phyloP scores from a whole-genome alignment of 768 basidiomycete genomes.

The Cystobasidium ongulense region DNA sequence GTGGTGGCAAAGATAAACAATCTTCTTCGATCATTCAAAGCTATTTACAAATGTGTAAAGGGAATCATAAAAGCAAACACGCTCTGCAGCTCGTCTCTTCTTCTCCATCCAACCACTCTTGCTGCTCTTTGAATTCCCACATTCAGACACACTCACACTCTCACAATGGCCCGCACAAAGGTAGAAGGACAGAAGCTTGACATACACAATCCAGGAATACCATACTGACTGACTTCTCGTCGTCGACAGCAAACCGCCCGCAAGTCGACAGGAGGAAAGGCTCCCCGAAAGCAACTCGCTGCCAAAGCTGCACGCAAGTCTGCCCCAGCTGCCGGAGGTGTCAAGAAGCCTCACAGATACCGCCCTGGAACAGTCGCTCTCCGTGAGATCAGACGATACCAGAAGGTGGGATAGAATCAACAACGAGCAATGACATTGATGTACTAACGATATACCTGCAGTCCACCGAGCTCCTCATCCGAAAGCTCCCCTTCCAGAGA shows the following conservation, averaged over 20 bases:
- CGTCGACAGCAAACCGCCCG: slow-evolving; percentile 34
- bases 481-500: slow-evolving; percentile 53
- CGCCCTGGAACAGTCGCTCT: slow-evolving; percentile 55
- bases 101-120: not conserved
- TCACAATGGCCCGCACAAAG: slow-evolving; percentile 48
- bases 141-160: not conserved
- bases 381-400: slow-evolving; percentile 50
- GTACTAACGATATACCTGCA: too few relatives aligned
- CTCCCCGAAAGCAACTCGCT: slow-evolving; percentile 49
- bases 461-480: slow-evolving; percentile 46
- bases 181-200: not conserved
- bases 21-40: too few relatives aligned
- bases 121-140: not conserved
- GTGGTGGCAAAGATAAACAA: too few relatives aligned
- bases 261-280: slow-evolving; percentile 58
- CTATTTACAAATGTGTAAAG: too few relatives aligned
- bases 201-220: not conserved
- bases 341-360: slow-evolving; percentile 77
- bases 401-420: slow-evolving; percentile 43
- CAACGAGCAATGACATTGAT: too few relatives aligned
- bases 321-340: slow-evolving; percentile 74
- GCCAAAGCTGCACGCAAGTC: slow-evolving; percentile 52
- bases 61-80: not conserved
- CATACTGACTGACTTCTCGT: not conserved
- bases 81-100: slow-evolving; percentile 7